Conservation (phyloP, 441 rosid genomes). For the Erodium moschatum region DNA sequence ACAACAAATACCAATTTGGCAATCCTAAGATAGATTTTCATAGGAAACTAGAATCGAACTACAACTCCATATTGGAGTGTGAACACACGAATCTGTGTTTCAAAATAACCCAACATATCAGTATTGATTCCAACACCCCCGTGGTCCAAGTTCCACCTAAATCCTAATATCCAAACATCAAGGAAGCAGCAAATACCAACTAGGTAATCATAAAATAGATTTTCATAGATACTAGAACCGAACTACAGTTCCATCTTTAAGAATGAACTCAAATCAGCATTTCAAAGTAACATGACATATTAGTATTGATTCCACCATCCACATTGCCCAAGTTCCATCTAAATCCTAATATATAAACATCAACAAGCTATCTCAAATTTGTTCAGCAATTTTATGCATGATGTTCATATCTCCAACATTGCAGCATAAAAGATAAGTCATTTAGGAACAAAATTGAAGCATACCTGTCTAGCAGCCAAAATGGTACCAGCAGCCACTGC, state of each 20-base stretch:
- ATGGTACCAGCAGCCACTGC: slow-evolving; percentile 56
- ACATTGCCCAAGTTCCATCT: not conserved
- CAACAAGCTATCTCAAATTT: not conserved
- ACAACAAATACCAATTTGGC: not conserved
- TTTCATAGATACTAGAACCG: not conserved
- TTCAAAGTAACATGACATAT: not conserved
- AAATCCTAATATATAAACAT: not conserved
- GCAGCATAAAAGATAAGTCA: no score
- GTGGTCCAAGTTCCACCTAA: not conserved
- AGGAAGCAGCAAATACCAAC: not conserved
- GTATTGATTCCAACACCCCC: not conserved
- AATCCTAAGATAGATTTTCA: not conserved
- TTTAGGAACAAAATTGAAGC: not conserved
- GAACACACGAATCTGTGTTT: not conserved
- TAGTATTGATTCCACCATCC: not conserved
- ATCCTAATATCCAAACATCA: not conserved
- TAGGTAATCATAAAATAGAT: not conserved
- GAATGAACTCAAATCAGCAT: not conserved
- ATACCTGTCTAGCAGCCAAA: slow-evolving; percentile 58
- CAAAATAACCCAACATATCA: not conserved
- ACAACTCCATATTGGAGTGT: not conserved
- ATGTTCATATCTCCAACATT: not conserved
- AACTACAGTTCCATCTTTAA: not conserved
- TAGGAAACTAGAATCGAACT: not conserved
- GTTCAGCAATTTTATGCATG: not conserved